Evolutionary conservation across 73 alveolate species (phyloP), one percentile per base, ranked within the genome.

Genomic region (Halteria grandinella): DNA sequence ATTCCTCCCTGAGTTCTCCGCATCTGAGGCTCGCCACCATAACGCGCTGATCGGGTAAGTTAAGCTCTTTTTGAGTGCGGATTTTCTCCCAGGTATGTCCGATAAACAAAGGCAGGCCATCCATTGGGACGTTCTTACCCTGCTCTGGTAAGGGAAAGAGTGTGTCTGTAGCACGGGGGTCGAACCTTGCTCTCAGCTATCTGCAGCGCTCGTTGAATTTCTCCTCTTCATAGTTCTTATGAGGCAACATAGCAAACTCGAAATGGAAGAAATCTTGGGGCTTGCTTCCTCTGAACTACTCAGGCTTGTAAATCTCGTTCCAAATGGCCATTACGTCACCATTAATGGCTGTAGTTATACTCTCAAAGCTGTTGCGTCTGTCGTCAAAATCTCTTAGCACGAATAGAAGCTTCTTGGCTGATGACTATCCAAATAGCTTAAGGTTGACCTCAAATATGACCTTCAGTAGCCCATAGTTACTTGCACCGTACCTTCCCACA

Each of bases 391-490:
- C 98, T 74, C 98, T 87, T 23, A 93, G 40, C 28, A 90, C 95
- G 52, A 93, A 90, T 0, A 90, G 69, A 14, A 93, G 83, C 82
- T 89, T 90, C 91, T 93, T 93, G 36, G 14, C n/a, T 55, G 66
- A 57, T 53, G 50, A 84, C 55, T 92, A 91, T 45, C 87, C 89
- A 49, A 91, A 84, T 27, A 93, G 64, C 78, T 88, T 90, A 29
- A 93, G 83, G 66, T 93, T 93, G 55, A 88, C 96, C 57, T 93
- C 98, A 51, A 93, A 91, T 31, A 93, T 93, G 32, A 90, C 90
- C 69, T 88, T 90, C 55, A 93, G 89, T 23, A 93, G 87, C 1
- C 95, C 97, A 62, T 74, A 74, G 62, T 90, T 93, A 44, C 96
- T 85, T 8, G 96, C 98, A 4, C 85, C 83, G 72, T 91, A 85